Evolutionary conservation across 768 basidiomycete species (phyloP).

Genomic region (Tricholoma furcatifolium): DNA sequence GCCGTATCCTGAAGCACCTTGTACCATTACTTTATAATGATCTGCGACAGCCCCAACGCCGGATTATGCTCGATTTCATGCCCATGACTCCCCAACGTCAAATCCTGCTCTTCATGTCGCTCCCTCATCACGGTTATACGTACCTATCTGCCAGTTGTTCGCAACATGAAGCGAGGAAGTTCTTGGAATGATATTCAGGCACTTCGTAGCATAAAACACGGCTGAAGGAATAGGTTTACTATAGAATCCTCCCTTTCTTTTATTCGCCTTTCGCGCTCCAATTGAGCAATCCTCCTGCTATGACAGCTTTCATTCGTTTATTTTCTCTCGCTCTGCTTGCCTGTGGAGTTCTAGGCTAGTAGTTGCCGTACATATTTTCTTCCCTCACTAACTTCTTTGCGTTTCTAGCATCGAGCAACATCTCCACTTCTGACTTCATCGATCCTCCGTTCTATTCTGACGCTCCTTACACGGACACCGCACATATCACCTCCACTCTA

Average conservation of each 20-base stretch:
- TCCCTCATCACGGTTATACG: conserved; percentile 22
- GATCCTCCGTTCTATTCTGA: conserved; percentile 20
- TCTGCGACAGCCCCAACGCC: too few species aligned
- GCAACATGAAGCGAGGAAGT: conserved; percentile 17
- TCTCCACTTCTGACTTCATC: conserved; percentile 23
- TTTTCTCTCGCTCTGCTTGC: conserved; percentile 5
- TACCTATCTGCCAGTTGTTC: conserved; percentile 27
- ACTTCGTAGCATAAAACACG: conserved; percentile 17
- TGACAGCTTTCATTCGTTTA: conserved; percentile 3
- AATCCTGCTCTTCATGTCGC: conserved; percentile 9
- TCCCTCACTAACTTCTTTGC: background rate
- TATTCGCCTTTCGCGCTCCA: background rate
- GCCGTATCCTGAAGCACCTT: too few species aligned
- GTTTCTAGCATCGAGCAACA: conserved; percentile 16
- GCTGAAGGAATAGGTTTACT: background rate
- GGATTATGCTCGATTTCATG: background rate
- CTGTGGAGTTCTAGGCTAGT: conserved; percentile 9
- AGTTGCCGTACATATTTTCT: background rate
- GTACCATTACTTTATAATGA: too few species aligned
- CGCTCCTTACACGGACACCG: conserved; percentile 29
- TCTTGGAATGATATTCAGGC: conserved; percentile 12
- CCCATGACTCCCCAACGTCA: conserved; percentile 15
- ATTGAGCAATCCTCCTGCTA: background rate
- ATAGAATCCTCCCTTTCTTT: background rate
- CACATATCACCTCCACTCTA: conserved; percentile 33